A percentile compares a stretch with the other conserved stretches of the same genome.
phyloP scores from a whole-genome alignment of 2,329 filamentous ascomycete genomes.

The Paecilomyces variotii region DNA sequence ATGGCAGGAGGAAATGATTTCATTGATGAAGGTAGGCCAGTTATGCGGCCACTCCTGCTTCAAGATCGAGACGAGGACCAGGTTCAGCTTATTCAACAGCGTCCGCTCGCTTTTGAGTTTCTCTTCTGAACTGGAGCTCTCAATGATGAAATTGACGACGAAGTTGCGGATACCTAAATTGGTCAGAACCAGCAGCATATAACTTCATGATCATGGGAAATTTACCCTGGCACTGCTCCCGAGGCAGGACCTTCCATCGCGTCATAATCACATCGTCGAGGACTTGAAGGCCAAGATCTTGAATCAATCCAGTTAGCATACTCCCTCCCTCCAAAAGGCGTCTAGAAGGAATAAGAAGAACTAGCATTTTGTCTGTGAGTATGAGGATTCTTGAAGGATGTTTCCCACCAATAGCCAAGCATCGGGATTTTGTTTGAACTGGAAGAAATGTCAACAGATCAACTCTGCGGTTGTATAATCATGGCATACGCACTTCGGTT shows the following conservation, averaged over 20 bases:
- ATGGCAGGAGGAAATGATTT: slow-evolving; percentile 94
- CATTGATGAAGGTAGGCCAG: slow-evolving; percentile 99
- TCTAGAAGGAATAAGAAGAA: slow-evolving; percentile 11
- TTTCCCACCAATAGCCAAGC: slow-evolving; percentile 96
- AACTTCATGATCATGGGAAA: slow-evolving; percentile 4
- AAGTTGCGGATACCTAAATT: slow-evolving; percentile 89
- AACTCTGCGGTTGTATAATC: neutral
- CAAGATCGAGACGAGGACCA: slow-evolving; percentile 92
- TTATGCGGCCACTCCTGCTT: slow-evolving; percentile 99
- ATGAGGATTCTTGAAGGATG: slow-evolving; percentile 86
- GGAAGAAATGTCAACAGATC: slow-evolving; percentile 8
- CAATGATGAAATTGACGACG: slow-evolving; percentile 96
- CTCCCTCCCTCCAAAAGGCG: slow-evolving; percentile 7
- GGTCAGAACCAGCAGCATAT: slow-evolving; percentile 12
- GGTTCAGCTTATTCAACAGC: slow-evolving; percentile 94
- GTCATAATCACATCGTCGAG: slow-evolving; percentile 98
- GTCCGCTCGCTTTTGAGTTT: slow-evolving; percentile 75
- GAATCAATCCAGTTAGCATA: slow-evolving; percentile 23
- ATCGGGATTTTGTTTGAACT: slow-evolving; percentile 99
- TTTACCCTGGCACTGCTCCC: slow-evolving; percentile 86
- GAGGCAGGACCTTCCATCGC: slow-evolving; percentile 94
- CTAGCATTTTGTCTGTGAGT: slow-evolving; percentile 93
- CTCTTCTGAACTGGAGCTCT: slow-evolving; percentile 85
- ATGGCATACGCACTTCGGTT: slow-evolving; percentile 64
- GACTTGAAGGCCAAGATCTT: slow-evolving; percentile 89